These are phyloP conservation scores for Globisporangium recalcitrans DNA, from an alignment of 352 stramenopile species.

Conservation along the genomic window DNA sequence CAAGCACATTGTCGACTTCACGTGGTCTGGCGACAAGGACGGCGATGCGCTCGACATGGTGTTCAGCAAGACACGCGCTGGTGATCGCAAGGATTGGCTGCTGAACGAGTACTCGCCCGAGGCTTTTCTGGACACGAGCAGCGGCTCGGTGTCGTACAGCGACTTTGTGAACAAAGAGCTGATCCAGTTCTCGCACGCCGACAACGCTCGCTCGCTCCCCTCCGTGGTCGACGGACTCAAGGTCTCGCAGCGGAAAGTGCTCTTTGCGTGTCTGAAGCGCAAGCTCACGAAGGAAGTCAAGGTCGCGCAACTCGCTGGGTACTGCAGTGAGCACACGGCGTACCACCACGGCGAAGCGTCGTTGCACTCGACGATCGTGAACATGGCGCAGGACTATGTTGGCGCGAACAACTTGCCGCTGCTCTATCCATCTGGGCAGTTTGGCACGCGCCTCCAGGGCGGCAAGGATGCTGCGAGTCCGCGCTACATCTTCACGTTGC, in stretches of 20 bases:
- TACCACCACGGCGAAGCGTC: conserved; percentile 99
- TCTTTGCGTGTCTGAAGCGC: conserved; percentile 98
- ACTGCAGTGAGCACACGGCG: conserved; percentile 94
- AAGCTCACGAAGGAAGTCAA: conserved; percentile 99
- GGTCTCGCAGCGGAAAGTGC: conserved; percentile 95
- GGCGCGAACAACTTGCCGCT: conserved; percentile 99
- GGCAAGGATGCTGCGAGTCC: conserved; percentile 97
- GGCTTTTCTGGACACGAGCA: conserved; percentile 92
- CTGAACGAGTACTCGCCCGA: conserved; percentile 81
- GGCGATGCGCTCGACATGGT: conserved; percentile 97
- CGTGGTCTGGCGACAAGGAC: conserved; percentile 62
- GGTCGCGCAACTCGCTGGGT: conserved; percentile 98
- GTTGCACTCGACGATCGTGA: conserved; percentile 96
- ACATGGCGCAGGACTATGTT: conserved; percentile 98
- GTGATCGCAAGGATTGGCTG: conserved; percentile 96
- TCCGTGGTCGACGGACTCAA: conserved; percentile 97
- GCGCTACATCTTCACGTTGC: conserved; percentile 98
- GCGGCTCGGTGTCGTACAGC: conserved; percentile 86
- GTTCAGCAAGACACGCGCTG: conserved; percentile 95
- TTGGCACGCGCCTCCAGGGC: conserved; percentile 97
- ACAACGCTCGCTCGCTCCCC: conserved; percentile 96
- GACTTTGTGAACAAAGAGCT: conserved; percentile 99
- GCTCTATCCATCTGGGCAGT: conserved; percentile 96
- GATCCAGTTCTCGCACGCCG: conserved; percentile 97
- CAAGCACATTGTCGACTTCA: conserved; percentile 92